Evolutionary conservation across 2,329 filamentous ascomycete species (phyloP).

Genomic region (Mycocentrospora acerina): DNA sequence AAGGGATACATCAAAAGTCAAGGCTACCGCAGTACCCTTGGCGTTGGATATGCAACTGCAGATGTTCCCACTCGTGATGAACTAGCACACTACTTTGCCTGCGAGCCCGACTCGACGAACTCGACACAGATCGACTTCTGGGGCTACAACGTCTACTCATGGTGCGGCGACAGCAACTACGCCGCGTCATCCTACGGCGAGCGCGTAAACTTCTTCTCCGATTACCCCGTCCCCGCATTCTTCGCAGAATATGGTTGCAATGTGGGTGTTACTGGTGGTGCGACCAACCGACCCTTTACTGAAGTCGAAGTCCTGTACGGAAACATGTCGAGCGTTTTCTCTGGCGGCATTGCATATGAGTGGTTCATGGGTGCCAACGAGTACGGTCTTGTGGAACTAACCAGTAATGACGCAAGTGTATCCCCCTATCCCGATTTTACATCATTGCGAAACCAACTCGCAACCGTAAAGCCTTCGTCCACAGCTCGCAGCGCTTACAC

Average conservation of each 20-base stretch:
- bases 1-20: conserved; percentile 86
- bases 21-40: conserved; percentile 69
- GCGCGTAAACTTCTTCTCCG: conserved; percentile 80
- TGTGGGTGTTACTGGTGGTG: conserved; percentile 33
- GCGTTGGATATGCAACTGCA: conserved; percentile 93
- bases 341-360: conserved; percentile 97
- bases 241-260: conserved; percentile 99
- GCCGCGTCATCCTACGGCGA: conserved; percentile 73
- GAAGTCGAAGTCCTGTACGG: conserved; percentile 83
- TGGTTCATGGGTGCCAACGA: conserved; percentile 91
- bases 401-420: conserved; percentile 57
- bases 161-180: conserved; percentile 86
- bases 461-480: conserved; percentile 63
- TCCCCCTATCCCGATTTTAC: conserved; percentile 72
- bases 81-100: conserved; percentile 93
- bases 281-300: conserved; percentile 72
- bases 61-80: conserved; percentile 83
- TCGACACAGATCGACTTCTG: conserved; percentile 83
- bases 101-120: conserved; percentile 56
- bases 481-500: conserved; percentile 68
- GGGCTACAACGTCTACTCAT: conserved; percentile 99
- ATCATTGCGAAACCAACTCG: conserved; percentile 68
- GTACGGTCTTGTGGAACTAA: conserved; percentile 74
- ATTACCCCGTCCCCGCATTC: conserved; percentile 93
- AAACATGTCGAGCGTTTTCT: conserved; percentile 85